Conservation (phyloP, 2,329 filamentous ascomycete species). For the Alternaria solani region DNA sequence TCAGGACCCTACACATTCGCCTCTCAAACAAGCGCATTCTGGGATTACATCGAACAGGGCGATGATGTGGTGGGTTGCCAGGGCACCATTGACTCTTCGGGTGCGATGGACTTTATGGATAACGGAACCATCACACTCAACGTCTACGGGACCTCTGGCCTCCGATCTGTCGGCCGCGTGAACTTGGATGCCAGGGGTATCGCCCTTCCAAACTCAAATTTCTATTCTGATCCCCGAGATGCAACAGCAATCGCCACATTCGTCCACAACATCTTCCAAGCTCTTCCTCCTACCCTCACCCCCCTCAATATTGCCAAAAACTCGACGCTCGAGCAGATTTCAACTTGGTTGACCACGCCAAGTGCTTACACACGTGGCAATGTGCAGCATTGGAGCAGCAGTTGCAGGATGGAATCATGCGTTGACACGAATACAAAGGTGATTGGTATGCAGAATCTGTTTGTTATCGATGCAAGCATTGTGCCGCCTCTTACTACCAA, state of each 20-base stretch:
- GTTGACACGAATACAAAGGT: slow-evolving; percentile 60
- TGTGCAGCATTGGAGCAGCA: slow-evolving; percentile 64
- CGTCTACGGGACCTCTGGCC: slow-evolving; percentile 65
- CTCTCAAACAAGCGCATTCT: slow-evolving; percentile 63
- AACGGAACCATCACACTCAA: slow-evolving; percentile 64
- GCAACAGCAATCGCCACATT: slow-evolving; percentile 60
- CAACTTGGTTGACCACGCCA: slow-evolving; percentile 59
- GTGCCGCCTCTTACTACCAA: slow-evolving; percentile 62
- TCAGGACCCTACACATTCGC: slow-evolving; percentile 64
- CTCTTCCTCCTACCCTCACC: slow-evolving; percentile 55
- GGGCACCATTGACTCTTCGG: slow-evolving; percentile 62
- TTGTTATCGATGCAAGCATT: slow-evolving; percentile 62
- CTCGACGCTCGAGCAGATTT: slow-evolving; percentile 59
- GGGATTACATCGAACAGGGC: slow-evolving; percentile 56
- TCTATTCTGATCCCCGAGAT: slow-evolving; percentile 60
- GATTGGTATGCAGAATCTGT: slow-evolving; percentile 59
- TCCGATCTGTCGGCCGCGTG: slow-evolving; percentile 60
- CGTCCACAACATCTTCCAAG: slow-evolving; percentile 60
- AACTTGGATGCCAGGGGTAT: slow-evolving; percentile 56
- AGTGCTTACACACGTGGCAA: slow-evolving; percentile 59
- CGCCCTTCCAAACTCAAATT: slow-evolving; percentile 52
- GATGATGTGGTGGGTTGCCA: slow-evolving; percentile 60
- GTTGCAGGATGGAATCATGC: slow-evolving; percentile 60
- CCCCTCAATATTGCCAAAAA: slow-evolving; percentile 60
- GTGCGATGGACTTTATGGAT: slow-evolving; percentile 52